phyloP scores from a whole-genome alignment of 1,139 yeast species.

The Hansenula sp. region DNA sequence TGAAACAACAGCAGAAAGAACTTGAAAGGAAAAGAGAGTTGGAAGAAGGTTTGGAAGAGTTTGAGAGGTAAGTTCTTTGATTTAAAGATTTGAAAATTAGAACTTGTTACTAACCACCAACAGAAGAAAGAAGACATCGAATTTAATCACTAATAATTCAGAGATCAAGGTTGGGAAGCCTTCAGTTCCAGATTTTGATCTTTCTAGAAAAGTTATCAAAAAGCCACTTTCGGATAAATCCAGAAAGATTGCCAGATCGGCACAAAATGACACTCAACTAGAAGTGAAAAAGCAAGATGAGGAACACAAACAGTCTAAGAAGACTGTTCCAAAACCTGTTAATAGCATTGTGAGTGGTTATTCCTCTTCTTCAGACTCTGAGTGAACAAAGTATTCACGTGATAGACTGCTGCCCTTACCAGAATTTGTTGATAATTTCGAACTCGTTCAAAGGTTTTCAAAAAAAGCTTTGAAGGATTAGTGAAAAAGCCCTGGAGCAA shows the following conservation, averaged over 20 bases:
- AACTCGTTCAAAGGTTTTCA: neutral
- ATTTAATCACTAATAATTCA: neutral
- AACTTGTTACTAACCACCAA: neutral
- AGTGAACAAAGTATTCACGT: conserved; percentile 3
- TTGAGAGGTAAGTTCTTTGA: conserved; percentile 15
- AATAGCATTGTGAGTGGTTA: conserved; percentile 4
- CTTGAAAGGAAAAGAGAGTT: conserved; percentile 13
- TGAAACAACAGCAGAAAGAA: conserved; percentile 9
- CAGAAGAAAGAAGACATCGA: conserved; percentile 1
- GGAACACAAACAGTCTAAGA: neutral
- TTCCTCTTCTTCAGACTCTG: conserved; percentile 13
- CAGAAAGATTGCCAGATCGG: neutral
- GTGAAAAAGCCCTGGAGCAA: too few relatives aligned
- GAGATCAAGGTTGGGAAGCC: neutral
- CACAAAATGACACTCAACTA: neutral
- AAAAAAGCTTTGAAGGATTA: neutral
- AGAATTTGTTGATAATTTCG: neutral
- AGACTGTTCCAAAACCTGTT: neutral
- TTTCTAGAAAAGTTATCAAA: neutral
- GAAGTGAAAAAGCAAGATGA: neutral
- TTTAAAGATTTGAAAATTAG: too few relatives aligned
- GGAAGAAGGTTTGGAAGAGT: conserved; percentile 14
- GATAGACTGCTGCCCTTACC: neutral
- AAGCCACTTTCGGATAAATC: neutral
- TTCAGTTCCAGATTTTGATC: neutral